Base-by-base conservation (phyloP, 75 land plant genomes). In the Pseudotsuga menziesii region DNA sequence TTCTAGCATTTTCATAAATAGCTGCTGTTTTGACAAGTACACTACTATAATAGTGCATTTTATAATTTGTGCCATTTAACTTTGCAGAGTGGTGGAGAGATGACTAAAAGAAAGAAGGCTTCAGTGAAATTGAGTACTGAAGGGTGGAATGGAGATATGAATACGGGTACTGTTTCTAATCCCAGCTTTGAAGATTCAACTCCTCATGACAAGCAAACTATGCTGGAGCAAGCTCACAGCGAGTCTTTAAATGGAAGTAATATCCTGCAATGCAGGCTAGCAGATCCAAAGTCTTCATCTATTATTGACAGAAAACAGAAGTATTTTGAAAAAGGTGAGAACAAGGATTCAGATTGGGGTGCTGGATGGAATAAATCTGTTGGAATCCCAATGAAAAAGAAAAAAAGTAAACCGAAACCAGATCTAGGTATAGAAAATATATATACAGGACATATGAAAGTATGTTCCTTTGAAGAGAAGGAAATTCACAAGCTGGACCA, bases 261-360 rank as follows among this genome's bases (percentile, higher is more conserved):
- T 39, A 0, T n/a, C 52, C 72, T 14, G 48, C 44, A 41, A 36
- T 69, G 2, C 72, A 69, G 52, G 72, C 52, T 41, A 41, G 23
- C 22, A 69, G 72, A 69, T 20, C 52, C 72, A 39, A 69, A 69
- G 41, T 69, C 72, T 69, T 39, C 72, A 5, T 39, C 41, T 69
- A 6, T 41, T 35, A 9, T 69, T 69, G 22, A 69, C n/a, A 22
- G 72, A 69, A 69, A 69, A 69, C 72, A 69, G 14, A 69, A 41
- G 72, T 41, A n/a, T 69, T 69, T 44, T 69, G 72, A 69, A 69
- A 69, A 69, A 39, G 72, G 72, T 12, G 72, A 69, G 72, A 69
- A n/a, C 9, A 69, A 39, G 72, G 72, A 41, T 69, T 69, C n/a
- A 36, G 36, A 69, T 69, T 36, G 11, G 23, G 41, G 2, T 2